A percentile compares a stretch with the other conserved stretches of the same genome.
Conservation (phyloP, 2,329 filamentous ascomycete species). For the Cytospora paraplurivora region DNA sequence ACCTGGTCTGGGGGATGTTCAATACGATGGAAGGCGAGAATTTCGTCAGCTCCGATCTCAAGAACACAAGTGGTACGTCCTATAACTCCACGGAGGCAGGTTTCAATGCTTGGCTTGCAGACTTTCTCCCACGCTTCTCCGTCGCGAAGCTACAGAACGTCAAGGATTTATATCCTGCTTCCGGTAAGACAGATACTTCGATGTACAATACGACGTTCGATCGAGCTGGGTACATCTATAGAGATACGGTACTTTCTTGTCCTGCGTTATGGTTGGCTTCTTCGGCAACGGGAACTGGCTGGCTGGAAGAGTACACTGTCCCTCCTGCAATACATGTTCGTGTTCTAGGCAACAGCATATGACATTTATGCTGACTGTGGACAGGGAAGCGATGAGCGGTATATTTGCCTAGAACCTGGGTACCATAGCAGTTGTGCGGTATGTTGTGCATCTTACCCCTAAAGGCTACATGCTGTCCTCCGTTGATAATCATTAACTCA, state of each 20-base stretch:
- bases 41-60: conserved; percentile 6
- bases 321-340: conserved; percentile 11
- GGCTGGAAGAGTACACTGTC: not conserved
- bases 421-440: conserved; percentile 11
- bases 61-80: not conserved
- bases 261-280: conserved; percentile 11
- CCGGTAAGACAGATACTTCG: not conserved
- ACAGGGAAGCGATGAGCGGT: conserved; percentile 16
- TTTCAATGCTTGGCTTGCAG: conserved; percentile 3
- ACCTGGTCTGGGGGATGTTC: conserved; percentile 4
- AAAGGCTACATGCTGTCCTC: not conserved
- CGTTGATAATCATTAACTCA: not conserved
- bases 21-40: conserved; percentile 5
- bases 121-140: conserved; percentile 12
- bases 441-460: not conserved
- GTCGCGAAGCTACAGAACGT: not conserved
- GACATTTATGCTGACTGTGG: not conserved
- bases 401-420: conserved; percentile 11
- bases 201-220: conserved; percentile 5
- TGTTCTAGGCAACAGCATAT: too few species aligned
- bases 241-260: conserved; percentile 10
- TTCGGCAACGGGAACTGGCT: not conserved
- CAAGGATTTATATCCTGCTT: not conserved
- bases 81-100: conserved; percentile 10
- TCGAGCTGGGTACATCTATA: conserved; percentile 6